Base-by-base conservation (phyloP, 306 rosid species). In the Trichosanthes truncata region DNA sequence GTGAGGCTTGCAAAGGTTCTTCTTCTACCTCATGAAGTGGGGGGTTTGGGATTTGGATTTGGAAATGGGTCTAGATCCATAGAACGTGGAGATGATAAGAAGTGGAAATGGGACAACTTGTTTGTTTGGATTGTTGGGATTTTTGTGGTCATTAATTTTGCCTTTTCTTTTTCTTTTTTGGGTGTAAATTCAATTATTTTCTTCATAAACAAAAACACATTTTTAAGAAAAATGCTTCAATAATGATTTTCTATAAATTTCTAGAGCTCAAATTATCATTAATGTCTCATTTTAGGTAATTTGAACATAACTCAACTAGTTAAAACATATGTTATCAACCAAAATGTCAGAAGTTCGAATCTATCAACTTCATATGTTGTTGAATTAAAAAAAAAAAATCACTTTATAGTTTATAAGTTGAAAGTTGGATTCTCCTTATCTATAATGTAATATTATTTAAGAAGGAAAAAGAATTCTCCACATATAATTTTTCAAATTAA, bases 31-130 rank as follows among this genome's bases (percentile, higher is more conserved):
- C 56, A 72, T 72, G 77, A 45, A 48, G 33, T 20, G 49, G 31
- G 31, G 68, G 74, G 51, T 17, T 71, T 56, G 8, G 76, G 76
- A 68, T 36, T 5, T 65, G 74, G 74, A 67, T 4, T 7, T n/a
- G 51, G 52, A 68, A 68, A 68, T 68, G 75, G 75, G 12, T 66
- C 49, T 80, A 60, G 29, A 79, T 79, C 82, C 82, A 53, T 63
- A 67, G 7, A 79, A 36, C 26, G 77, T 80, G 82, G 82, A 71
- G 78, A 49, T 46, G 66, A 80, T 80, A 80, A 80, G 82, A 71
- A 38, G 36, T 6, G 45, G 11, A 17, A 48, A 74, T 25, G 5
- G 45, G 8, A 26, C 12, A 14, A 2, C 36, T 65, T 0, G 7
- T 71, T 71, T 6, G 56, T 4, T 43, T 33, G n/a, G n/a, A 66